Conservation (phyloP, 768 basidiomycete species). For the Panaeolus papilionaceus region DNA sequence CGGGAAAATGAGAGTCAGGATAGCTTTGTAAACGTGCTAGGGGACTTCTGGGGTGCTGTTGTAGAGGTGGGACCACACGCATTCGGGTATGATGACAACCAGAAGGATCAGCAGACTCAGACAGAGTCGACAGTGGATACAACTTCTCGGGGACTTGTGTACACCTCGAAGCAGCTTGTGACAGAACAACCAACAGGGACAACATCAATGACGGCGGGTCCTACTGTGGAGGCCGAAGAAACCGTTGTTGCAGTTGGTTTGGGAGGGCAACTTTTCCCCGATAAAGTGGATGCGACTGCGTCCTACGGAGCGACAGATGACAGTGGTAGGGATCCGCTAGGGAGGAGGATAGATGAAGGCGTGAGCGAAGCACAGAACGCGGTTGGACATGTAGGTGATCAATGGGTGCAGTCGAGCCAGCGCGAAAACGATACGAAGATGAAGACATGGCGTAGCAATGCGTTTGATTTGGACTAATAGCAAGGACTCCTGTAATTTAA, state of each 20-base stretch:
- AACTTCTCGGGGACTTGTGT: constrained; percentile 37
- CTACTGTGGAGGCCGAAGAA: constrained; percentile 27
- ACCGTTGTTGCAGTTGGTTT: constrained; percentile 42
- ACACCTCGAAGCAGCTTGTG: constrained; percentile 31
- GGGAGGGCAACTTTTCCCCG: constrained; percentile 42
- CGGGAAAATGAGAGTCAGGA: constrained; percentile 13
- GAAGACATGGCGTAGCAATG: constrained; percentile 6
- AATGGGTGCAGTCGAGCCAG: neutral
- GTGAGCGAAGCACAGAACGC: neutral
- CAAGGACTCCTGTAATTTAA: neutral
- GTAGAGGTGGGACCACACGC: constrained; percentile 31
- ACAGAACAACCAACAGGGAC: constrained; percentile 22
- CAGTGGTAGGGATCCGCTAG: neutral
- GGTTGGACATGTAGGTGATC: neutral
- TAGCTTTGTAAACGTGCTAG: constrained; percentile 25
- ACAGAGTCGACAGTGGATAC: constrained; percentile 28
- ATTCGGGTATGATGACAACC: constrained; percentile 23
- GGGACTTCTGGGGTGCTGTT: constrained; percentile 37
- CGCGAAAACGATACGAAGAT: neutral
- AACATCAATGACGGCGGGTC: constrained; percentile 17
- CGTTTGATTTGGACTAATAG: constrained; percentile 1
- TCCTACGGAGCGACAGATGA: constrained; percentile 31
- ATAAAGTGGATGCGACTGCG: constrained; percentile 24
- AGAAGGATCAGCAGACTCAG: constrained; percentile 18
- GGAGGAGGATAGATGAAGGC: neutral